Conservation (phyloP, 352 stramenopile species). For the Stramenopiles sp. region DNA sequence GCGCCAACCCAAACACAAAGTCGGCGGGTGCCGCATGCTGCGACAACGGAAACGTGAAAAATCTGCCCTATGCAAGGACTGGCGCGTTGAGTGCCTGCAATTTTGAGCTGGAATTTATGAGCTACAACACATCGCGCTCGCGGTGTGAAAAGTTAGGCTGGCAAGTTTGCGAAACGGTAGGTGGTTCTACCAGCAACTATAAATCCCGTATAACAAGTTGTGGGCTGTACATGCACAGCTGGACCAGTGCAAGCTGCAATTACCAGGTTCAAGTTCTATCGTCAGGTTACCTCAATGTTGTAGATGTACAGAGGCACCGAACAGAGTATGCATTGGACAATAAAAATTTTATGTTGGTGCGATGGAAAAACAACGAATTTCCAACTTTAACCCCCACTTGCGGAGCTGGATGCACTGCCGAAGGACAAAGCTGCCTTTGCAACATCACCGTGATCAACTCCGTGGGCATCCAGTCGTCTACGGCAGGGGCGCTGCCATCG, state of each 20-base stretch:
- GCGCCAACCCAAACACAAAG: slow-evolving; percentile 14
- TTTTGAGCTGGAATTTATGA: slow-evolving; percentile 2
- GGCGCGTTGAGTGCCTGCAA: background rate
- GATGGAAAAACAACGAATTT: background rate
- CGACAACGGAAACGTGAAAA: slow-evolving; percentile 5
- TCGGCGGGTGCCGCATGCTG: slow-evolving; percentile 15
- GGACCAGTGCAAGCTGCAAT: background rate
- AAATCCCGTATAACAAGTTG: background rate
- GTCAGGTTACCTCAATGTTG: background rate
- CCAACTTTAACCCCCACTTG: slow-evolving; percentile 8
- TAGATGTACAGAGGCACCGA: background rate
- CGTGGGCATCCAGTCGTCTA: background rate
- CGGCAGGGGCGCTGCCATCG: background rate
- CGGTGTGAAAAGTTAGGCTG: background rate
- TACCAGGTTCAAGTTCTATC: background rate
- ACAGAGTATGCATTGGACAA: background rate
- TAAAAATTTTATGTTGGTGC: background rate
- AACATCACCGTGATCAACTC: slow-evolving; percentile 13
- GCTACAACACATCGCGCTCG: background rate
- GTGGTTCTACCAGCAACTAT: background rate
- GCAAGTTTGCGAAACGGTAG: background rate
- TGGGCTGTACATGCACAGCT: background rate
- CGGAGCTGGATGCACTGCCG: background rate
- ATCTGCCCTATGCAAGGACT: background rate
- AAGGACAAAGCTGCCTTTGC: slow-evolving; percentile 15